Base-by-base conservation (phyloP, 192 early-diverging fungal species). In the Podila clonocystis region DNA sequence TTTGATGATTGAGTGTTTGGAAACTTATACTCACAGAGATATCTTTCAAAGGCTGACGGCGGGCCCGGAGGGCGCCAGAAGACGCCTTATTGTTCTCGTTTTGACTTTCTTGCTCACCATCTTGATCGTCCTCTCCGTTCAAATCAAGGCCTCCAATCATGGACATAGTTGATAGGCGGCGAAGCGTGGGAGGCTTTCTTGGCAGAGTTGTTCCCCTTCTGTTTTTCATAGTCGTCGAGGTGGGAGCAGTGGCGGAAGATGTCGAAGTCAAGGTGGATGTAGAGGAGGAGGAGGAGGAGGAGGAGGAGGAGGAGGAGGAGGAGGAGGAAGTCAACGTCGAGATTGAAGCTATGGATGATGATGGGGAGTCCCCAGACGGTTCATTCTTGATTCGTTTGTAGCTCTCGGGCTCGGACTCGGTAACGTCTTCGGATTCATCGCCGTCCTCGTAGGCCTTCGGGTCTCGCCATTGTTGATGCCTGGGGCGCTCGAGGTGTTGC, bases 81-180 rank as follows among this genome's bases (percentile, higher is more conserved):
- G 52, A 55, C 52, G 52, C 20, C 24, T 55, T 19, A 52, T 19
- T 55, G 22, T 55, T 55, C 24, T 55, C 52, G 24, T 55, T 55
- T 26, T 55, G 52, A 55, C 52, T 26, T 26, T 55, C n/a, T 55
- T 55, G 52, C 52, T 55, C 52, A 55, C 52, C 52, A 55, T 55
- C 52, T 55, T 24, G 52, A 55, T 55, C 52, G 6, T 55, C 52
- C 20, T 26, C 22, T 55, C n/a, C 7, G 52, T 55, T 55, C 52
- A 55, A 55, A 55, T 55, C 22, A 26, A 55, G 2, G 11, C n/a
- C 8, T 24, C n/a, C 52, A 55, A 55, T 26, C 52, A 55, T 55
- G 52, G 52, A 55, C 20, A 55, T 55, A 2, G 52, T 55, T 26
- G 52, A 55, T 1, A n/a, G 24, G n/a, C 52, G 52, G 52, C 52